Evolutionary conservation across 176 grass and related monocot species (phyloP), one percentile per base, ranked within the genome.

Genomic region (Canna indica): DNA sequence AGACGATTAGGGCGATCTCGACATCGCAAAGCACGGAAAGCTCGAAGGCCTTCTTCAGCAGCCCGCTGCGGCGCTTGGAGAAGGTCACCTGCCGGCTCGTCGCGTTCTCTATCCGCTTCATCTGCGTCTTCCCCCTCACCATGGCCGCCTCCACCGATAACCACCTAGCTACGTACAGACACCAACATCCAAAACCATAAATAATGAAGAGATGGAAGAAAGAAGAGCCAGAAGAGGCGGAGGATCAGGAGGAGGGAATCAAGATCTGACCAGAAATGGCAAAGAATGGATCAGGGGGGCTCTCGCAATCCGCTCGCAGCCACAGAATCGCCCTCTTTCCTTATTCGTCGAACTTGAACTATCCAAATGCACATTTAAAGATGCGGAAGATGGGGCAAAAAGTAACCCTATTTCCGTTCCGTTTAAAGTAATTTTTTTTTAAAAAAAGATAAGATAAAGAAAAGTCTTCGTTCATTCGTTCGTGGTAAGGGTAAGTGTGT

Each of bases 11-110:
- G 62, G 32, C 62, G 32, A 65, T 36, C 62, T 65, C 62, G 62
- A 32, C 62, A 7, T 65, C 62, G 62, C 62, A 65, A 6, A 65
- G 62, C 16, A 65, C 62, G 28, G 62, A 65, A 1, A 65, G 62
- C 33, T 65, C 62, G 62, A 65, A 65, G 33, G 62, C 62, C 62
- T 65, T 65, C 62, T 65, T 65, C 34, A 65, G 32, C 17, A 65
- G 33, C 62, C 62, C 62, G 32, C 32, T 65, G 32, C 62, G 31
- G 13, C 62, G 62, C 62, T 65, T 65, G 16, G 62, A 65, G 62
- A 65, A 65, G 7, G 62, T 65, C 17, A 65, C 62, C 62, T 65
- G 62, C 34, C 62, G 31, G 62, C 62, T 65, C 30, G 62, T 65
- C 33, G 62, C 62, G 62, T 65, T 65, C 17, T 65, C 62, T 36